phyloP scores from a whole-genome alignment of 768 basidiomycete genomes.

The Lyophyllum decastes region DNA sequence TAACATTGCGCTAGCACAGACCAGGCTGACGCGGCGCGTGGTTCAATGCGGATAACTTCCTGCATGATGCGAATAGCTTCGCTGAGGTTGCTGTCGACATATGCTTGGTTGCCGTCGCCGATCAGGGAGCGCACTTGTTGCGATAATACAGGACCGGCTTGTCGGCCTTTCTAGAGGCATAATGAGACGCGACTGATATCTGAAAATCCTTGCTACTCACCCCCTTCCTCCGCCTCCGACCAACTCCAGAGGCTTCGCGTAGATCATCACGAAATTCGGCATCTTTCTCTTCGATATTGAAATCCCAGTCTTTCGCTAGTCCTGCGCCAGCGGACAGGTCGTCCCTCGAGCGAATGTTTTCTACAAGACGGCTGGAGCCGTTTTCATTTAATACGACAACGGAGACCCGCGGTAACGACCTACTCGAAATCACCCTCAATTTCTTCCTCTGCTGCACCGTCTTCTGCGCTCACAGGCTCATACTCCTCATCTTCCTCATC shows the following conservation, averaged over 20 bases:
- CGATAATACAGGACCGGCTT: constrained; percentile 57
- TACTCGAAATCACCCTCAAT: constrained; percentile 66
- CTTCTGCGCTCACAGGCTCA: neutral
- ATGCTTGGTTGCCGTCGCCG: constrained; percentile 86
- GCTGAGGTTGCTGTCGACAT: constrained; percentile 66
- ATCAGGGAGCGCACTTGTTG: constrained; percentile 74
- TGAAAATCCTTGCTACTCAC: constrained; percentile 26
- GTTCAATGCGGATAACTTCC: constrained; percentile 72
- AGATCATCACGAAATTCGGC: constrained; percentile 75
- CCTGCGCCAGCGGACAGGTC: constrained; percentile 39
- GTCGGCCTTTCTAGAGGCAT: constrained; percentile 41
- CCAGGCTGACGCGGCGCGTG: constrained; percentile 62
- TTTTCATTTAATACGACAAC: neutral
- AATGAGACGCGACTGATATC: neutral
- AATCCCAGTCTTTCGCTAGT: constrained; percentile 72
- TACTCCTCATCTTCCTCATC: constrained; percentile 14
- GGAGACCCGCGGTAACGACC: constrained; percentile 9
- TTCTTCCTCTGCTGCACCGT: constrained; percentile 41
- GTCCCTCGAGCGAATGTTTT: constrained; percentile 60
- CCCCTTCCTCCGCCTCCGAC: constrained; percentile 49
- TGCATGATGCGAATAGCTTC: constrained; percentile 81
- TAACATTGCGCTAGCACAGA: constrained; percentile 85
- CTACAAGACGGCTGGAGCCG: constrained; percentile 59
- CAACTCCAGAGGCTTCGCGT: constrained; percentile 73
- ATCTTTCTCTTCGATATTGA: constrained; percentile 66